Evolutionary conservation across 1,284 basidiomycete species (phyloP).

Genomic region (Paramarasmius palmivorus): DNA sequence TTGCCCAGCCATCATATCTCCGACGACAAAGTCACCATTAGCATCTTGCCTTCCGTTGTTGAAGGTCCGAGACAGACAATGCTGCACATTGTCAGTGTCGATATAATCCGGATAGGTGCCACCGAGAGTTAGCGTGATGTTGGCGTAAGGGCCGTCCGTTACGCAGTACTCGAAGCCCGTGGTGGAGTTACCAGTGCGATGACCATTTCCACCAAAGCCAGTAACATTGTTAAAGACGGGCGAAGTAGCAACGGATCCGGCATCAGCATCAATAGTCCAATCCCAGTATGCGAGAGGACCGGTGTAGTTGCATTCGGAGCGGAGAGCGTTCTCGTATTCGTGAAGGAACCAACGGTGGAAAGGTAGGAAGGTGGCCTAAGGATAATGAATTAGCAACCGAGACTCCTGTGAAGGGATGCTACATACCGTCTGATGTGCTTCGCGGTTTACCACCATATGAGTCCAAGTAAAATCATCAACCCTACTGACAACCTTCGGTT

Average conservation of each 20-base stretch:
- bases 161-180: neutral
- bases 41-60: neutral
- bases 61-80: neutral
- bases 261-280: conserved; percentile 2
- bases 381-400: too few species aligned
- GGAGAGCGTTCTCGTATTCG: neutral
- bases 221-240: neutral
- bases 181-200: neutral
- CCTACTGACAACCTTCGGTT: neutral
- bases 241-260: neutral
- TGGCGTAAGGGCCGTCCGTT: neutral
- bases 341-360: conserved; percentile 5
- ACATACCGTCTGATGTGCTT: neutral
- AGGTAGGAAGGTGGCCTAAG: conserved; percentile 1
- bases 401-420: neutral
- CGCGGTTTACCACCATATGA: neutral
- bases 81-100: neutral
- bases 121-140: neutral
- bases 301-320: neutral
- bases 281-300: conserved; percentile 3
- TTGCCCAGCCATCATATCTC: neutral
- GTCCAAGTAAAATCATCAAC: conserved; percentile 1
- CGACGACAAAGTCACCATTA: neutral
- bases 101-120: neutral
- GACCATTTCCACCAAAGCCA: conserved; percentile 2